Base-by-base conservation (phyloP, 805 yeast species). In the Yamadazyma takamatsuzukensis region DNA sequence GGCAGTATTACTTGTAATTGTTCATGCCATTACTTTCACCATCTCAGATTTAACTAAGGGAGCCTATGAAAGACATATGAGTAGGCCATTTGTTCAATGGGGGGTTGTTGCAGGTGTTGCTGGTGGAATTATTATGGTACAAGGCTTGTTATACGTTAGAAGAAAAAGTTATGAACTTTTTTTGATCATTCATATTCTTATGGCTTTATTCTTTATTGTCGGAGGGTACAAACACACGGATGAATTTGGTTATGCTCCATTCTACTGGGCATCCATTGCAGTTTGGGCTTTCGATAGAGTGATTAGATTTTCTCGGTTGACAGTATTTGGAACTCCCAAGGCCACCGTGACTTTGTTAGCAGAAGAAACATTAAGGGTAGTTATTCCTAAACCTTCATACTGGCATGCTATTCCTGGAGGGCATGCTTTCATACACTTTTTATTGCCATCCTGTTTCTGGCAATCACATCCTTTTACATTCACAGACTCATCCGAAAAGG, bases 21-120 rank as follows among this genome's bases (percentile, higher is more conserved):
- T 75, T 5, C 85, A 79, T 39, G 60, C 59, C 4, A 45, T 51
- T 72, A 71, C 74, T n/a, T 76, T 72, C 13, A 76, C 78, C 70
- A 72, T 82, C 36, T 30, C 30, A n/a, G 41, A 37, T 31, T 23
- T 21, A 22, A 21, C 29, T 23, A 34, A 38, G 17, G 39, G 31
- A 3, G 21, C 25, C 6, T 39, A 44, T 27, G 21, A 29, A 21
- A 30, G 18, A n/a, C 43, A 40, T 10, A 39, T 49, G 49, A 25
- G 19, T 6, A 32, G 39, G 21, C 32, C 36, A 3, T 61, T 49
- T 23, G 39, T 62, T 19, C 36, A 41, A 15, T 56, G 51, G 49
- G 68, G 67, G 2, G 36, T 50, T 4, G 46, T 54, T 11, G 64
- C 56, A 2, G 46, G 47, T 5, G 33, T 39, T 30, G 37, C 68